Conservation (phyloP, 2,329 filamentous ascomycete species). For the Pezicula neosporulosa region DNA sequence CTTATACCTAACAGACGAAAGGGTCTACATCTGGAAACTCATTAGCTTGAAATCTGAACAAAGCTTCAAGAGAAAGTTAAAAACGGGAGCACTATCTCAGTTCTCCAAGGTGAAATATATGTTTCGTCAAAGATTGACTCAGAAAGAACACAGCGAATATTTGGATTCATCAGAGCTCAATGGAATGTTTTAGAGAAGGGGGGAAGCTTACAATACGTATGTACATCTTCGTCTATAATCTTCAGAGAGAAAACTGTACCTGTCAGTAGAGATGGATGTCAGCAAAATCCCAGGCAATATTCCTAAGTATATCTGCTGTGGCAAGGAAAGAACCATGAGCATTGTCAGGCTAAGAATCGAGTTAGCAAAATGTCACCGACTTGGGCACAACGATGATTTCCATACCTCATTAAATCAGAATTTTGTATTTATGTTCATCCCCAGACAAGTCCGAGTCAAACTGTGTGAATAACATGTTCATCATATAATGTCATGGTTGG, state of each 20-base stretch:
- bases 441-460: conserved; percentile 32
- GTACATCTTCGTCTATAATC: not conserved
- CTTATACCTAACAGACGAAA: not conserved
- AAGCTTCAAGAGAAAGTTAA: conserved; percentile 1
- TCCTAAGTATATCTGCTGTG: conserved; percentile 2
- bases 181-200: not conserved
- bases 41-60: not conserved
- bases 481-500: conserved; percentile 30
- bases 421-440: conserved; percentile 35
- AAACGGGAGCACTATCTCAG: conserved; percentile 20
- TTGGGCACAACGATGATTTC: not conserved
- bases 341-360: conserved; percentile 26
- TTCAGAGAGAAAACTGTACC: conserved; percentile 6
- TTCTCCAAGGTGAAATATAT: conserved; percentile 36
- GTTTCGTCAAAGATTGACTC: conserved; percentile 30
- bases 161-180: conserved; percentile 30
- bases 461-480: conserved; percentile 40
- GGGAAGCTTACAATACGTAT: conserved; percentile 9
- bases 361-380: conserved; percentile 9
- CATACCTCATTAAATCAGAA: conserved; percentile 44
- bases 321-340: conserved; percentile 22
- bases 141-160: conserved; percentile 32
- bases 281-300: conserved; percentile 11
- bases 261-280: conserved; percentile 14
- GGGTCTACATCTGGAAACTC: not conserved